Evolutionary conservation across 495 filamentous ascomycete genomes (phyloP), one percentile per base, ranked within the genome.

Genomic region (Aspergillus diversus): DNA sequence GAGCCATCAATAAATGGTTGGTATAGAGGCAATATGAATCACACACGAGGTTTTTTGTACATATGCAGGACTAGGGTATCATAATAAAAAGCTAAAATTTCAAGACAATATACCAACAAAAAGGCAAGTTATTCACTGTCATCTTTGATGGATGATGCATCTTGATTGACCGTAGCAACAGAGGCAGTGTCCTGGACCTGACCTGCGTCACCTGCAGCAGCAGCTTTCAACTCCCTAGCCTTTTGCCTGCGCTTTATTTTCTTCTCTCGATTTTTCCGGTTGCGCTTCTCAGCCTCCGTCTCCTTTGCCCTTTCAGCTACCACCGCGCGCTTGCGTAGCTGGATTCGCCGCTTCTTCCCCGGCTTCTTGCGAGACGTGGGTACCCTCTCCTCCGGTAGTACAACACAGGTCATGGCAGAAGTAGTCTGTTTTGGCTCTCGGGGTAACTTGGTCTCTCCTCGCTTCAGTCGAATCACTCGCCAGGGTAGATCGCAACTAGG

Each of bases 161-260:
- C 72, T 11, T 32, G 67, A 46, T 54, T 63, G 27, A 35, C 63
- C 56, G 35, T 60, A n/a, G 33, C 48, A 16, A 49, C 17, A 54
- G 21, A 33, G 5, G 34, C 57, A 53, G 11, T 21, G n/a, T 39
- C 35, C 7, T 51, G 21, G 21, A 2, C 59, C 32, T 55, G 57
- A 46, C 60, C 73, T 15, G 60, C 67, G 7, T 62, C 72, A 34
- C 66, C 65, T 5, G 69, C 73, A 31, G 72, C 66, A 0, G 77
- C 76, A 55, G 77, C 78, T 60, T 81, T 80, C 58, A 69, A 51
- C 39, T 80, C 79, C 12, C 79, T 73, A 7, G 77, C 77, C 55
- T 80, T 81, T 55, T 81, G 79, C 42, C 79, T 69, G 34, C 77
- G 75, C 66, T 78, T 81, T 37, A 80, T 57, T 66, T 81, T 80